Percentiles rank a stretch among this genome's conserved stretches.
Conservation (phyloP, 805 yeast species). For the Hagleromyces aurorensis region DNA sequence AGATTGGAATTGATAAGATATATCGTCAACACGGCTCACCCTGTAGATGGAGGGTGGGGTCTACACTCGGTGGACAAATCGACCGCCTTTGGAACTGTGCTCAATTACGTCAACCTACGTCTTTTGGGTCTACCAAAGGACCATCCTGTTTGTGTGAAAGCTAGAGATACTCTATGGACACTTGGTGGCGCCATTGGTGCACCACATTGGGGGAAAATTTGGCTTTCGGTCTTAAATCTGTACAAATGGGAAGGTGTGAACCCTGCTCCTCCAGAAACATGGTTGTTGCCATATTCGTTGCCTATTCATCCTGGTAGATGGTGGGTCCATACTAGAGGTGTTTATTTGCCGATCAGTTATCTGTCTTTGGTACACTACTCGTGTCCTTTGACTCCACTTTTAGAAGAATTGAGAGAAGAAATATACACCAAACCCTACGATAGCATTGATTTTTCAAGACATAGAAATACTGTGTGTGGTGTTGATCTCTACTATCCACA, state of each 20-base stretch:
- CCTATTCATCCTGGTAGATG: conserved; percentile 93
- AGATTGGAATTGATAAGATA: conserved; percentile 71
- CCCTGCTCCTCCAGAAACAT: conserved; percentile 95
- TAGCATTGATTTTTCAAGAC: conserved; percentile 54
- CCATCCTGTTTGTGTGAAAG: conserved; percentile 73
- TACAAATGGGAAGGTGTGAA: conserved; percentile 96
- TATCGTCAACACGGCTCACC: conserved; percentile 85
- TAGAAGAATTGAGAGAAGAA: conserved; percentile 63
- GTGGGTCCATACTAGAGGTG: conserved; percentile 98
- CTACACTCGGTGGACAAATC: conserved; percentile 85
- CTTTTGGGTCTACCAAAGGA: conserved; percentile 65
- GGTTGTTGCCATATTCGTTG: conserved; percentile 72
- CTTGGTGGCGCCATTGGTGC: conserved; percentile 85
- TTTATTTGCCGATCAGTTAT: conserved; percentile 82
- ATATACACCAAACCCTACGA: conserved; percentile 65
- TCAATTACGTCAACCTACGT: conserved; percentile 78
- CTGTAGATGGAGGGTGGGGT: conserved; percentile 99
- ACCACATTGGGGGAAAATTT: conserved; percentile 98
- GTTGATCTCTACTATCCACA: conserved; percentile 94
- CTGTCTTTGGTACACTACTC: conserved; percentile 48
- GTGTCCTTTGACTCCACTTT: conserved; percentile 56
- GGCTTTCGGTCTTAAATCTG: conserved; percentile 72
- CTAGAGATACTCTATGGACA: conserved; percentile 56
- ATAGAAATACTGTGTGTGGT: conserved; percentile 82
- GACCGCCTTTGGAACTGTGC: conserved; percentile 89